phyloP scores from a whole-genome alignment of 116 monocot genomes.

The Iris pallida region DNA sequence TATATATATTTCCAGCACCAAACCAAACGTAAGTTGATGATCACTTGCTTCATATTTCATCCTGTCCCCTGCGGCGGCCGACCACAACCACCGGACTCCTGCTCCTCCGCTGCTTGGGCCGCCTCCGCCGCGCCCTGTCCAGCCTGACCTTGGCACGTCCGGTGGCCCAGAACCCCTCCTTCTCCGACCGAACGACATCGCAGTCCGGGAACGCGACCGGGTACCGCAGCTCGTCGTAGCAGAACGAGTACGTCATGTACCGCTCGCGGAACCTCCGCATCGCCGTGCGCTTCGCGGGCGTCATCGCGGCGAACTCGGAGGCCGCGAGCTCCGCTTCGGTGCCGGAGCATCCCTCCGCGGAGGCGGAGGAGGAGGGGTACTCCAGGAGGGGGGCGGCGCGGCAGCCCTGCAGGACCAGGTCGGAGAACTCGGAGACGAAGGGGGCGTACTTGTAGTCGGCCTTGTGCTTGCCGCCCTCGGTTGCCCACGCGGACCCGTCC shows the following conservation, averaged over 20 bases:
- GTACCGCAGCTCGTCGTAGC: conserved; percentile 46
- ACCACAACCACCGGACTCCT: no score
- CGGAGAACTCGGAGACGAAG: conserved; percentile 50
- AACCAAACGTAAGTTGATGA: no score
- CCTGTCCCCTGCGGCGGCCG: no score
- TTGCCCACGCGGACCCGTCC: conserved; percentile 72
- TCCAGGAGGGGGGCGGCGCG: conserved; percentile 27
- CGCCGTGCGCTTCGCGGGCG: conserved; percentile 26
- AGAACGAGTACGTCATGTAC: conserved; percentile 50
- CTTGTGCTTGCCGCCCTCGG: conserved; percentile 46
- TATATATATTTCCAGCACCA: no score
- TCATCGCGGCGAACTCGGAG: conserved; percentile 29
- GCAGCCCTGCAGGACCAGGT: conserved; percentile 54
- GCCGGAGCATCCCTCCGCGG: conserved; percentile 12
- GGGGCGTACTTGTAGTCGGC: conserved; percentile 57
- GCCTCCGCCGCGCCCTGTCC: no score
- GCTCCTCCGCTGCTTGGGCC: no score
- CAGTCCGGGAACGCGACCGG: conserved; percentile 43
- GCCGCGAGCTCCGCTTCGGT: conserved; percentile 24
- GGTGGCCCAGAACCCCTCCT: no score
- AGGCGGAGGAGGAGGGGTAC: conserved; percentile 17
- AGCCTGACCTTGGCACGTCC: no score
- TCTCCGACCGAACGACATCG: conserved; percentile 22
- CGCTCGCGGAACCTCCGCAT: conserved; percentile 41
- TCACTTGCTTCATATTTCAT: no score